phyloP scores from a whole-genome alignment of 768 basidiomycete species.

The Tricholoma matsutake region DNA sequence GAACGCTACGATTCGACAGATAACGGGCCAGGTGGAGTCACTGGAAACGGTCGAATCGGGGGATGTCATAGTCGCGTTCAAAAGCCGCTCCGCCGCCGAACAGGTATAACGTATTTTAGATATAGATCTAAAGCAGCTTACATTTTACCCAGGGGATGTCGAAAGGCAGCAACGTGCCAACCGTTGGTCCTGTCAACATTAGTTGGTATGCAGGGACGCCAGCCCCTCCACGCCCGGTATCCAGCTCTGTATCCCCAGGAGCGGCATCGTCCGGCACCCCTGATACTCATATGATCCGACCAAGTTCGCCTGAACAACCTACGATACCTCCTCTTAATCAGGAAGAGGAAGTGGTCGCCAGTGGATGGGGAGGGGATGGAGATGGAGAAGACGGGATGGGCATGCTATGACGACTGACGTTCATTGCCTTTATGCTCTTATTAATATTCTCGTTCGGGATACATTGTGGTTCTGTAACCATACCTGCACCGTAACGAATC shows the following conservation, averaged over 20 bases:
- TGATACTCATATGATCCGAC: slow-evolving; percentile 11
- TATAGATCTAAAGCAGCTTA: slow-evolving; percentile 5
- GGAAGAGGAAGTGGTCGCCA: slow-evolving; percentile 63
- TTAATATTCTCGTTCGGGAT: neutral
- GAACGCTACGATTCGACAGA: slow-evolving; percentile 33
- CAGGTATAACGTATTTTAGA: slow-evolving; percentile 43
- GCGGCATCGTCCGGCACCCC: slow-evolving; percentile 14
- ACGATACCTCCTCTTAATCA: slow-evolving; percentile 31
- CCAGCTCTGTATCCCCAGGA: slow-evolving; percentile 18
- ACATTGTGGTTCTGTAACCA: neutral
- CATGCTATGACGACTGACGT: slow-evolving; percentile 40
- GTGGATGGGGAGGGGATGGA: slow-evolving; percentile 70
- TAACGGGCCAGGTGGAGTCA: slow-evolving; percentile 67
- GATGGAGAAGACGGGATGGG: slow-evolving; percentile 77
- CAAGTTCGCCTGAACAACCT: slow-evolving; percentile 24
- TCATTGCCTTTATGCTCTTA: neutral
- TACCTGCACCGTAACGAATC: neutral
- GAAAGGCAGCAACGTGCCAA: slow-evolving; percentile 66
- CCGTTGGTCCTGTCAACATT: slow-evolving; percentile 61
- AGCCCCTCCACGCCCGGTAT: slow-evolving; percentile 14
- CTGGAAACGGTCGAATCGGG: slow-evolving; percentile 53
- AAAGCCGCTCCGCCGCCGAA: slow-evolving; percentile 70
- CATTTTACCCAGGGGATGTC: slow-evolving; percentile 53
- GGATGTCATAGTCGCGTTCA: slow-evolving; percentile 67
- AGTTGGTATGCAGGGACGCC: slow-evolving; percentile 55